Evolutionary conservation across 2,329 filamentous ascomycete genomes (phyloP), one percentile per base, ranked within the genome.

Genomic region (Verticillium albo-atrum): DNA sequence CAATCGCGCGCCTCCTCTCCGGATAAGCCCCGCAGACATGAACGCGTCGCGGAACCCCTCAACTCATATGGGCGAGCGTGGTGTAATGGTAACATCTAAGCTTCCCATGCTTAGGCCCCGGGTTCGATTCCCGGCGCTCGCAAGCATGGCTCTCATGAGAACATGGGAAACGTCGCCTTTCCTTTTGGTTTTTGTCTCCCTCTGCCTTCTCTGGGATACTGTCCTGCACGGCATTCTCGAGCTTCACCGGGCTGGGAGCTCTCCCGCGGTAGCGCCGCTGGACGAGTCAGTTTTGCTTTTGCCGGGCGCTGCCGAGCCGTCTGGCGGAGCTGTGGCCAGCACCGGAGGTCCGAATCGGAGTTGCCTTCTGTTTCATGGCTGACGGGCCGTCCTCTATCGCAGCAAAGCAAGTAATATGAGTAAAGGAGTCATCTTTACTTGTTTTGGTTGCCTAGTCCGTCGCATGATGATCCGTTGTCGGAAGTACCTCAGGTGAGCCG

Each of bases 71-170:
- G 30, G 42, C 51, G 25, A 30, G 51, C 51, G 51, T 63, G 61
- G 61, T 63, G 61, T 63, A 63, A 59, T 59, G 61, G 61, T 63
- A 63, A 63, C 61, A 63, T 63, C 60, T 60, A 47, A 63, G 61
- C 61, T 63, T 63, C 61, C 61, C 61, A 58, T 63, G 61, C 61
- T 63, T 61, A 60, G 59, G 60, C 61, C 60, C 62, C 60, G 58
- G 60, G 62, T 63, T 63, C 60, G 62, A 63, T 57, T 63, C 62
- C 62, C 57, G 62, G 62, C 60, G 59, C 58, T 58, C 56, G 62
- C 60, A 63, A 56, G 30, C 42, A 50, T 50, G 42, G 42, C 23
- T 12, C 42, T 25, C 42, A 20, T 50, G 42, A 50, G 20, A 50
- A 50, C 42, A 50, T 23, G 42, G 42, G 42, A 12, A 23, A 23